Percentiles rank a stretch among this genome's conserved stretches.
Conservation (phyloP, 2,329 filamentous ascomycete species). For the Penicillium sp. region DNA sequence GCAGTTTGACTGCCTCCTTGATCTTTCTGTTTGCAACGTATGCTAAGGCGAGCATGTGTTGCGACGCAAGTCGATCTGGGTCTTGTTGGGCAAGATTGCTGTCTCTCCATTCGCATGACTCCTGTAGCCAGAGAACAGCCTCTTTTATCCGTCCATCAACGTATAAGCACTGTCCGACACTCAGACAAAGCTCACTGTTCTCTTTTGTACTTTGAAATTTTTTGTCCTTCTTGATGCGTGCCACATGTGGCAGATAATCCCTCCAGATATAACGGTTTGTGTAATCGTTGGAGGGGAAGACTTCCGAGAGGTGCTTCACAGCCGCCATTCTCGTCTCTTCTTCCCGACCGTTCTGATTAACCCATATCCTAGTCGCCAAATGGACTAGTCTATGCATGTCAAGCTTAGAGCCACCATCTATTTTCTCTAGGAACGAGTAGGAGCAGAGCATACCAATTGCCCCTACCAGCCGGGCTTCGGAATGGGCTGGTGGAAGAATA, state of each 20-base stretch:
- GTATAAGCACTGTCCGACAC: neutral
- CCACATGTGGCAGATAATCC: neutral
- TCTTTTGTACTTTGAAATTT: neutral
- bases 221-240: neutral
- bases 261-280: neutral
- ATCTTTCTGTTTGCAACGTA: neutral
- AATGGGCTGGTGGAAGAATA: constrained; percentile 32
- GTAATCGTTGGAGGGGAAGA: neutral
- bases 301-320: neutral
- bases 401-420: constrained; percentile 12
- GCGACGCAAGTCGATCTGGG: neutral
- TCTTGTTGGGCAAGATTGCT: neutral
- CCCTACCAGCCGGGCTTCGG: constrained; percentile 16
- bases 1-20: neutral
- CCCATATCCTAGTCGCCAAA: constrained; percentile 39
- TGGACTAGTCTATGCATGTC: constrained; percentile 41
- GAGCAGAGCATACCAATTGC: constrained; percentile 38
- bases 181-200: neutral
- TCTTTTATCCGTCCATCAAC: constrained; percentile 1
- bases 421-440: constrained; percentile 36
- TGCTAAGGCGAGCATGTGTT: neutral
- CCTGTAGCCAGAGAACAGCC: neutral
- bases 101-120: neutral
- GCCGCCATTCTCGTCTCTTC: neutral
- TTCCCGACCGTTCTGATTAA: constrained; percentile 16